Evolutionary conservation across 768 basidiomycete species (phyloP).

Genomic region (Boletus sensibilis): DNA sequence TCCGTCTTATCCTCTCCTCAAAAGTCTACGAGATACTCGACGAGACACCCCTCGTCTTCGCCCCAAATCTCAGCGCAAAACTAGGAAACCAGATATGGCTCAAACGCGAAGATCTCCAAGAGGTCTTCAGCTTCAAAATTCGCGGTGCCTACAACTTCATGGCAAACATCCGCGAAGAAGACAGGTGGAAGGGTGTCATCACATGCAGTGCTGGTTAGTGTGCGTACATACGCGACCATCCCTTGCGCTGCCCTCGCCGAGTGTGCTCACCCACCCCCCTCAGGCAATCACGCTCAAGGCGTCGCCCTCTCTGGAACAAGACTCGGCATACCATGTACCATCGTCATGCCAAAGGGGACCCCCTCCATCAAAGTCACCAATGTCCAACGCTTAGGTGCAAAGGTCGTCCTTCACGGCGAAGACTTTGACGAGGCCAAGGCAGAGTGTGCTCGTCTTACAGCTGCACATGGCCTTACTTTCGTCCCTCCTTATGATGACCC

Average conservation of each 20-base stretch:
- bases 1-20: slow-evolving; percentile 82
- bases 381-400: slow-evolving; percentile 91
- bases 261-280: background rate
- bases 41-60: slow-evolving; percentile 87
- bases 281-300: slow-evolving; percentile 98
- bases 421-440: slow-evolving; percentile 97
- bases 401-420: slow-evolving; percentile 85
- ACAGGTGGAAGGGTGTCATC: slow-evolving; percentile 95
- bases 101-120: slow-evolving; percentile 95
- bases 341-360: slow-evolving; percentile 95
- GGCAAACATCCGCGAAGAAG: slow-evolving; percentile 82
- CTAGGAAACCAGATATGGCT: slow-evolving; percentile 94
- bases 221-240: slow-evolving; percentile 38
- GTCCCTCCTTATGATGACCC: slow-evolving; percentile 99
- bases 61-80: slow-evolving; percentile 80
- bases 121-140: slow-evolving; percentile 99
- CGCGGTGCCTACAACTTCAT: slow-evolving; percentile 99
- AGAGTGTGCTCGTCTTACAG: slow-evolving; percentile 86
- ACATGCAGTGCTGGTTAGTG: slow-evolving; percentile 97
- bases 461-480: slow-evolving; percentile 73
- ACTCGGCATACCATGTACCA: slow-evolving; percentile 92
- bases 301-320: slow-evolving; percentile 92
- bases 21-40: slow-evolving; percentile 89
- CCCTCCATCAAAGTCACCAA: slow-evolving; percentile 96
- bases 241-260: background rate